Evolutionary conservation across 2,329 filamentous ascomycete genomes (phyloP).

Genomic region (Dactylonectria estremocensis): DNA sequence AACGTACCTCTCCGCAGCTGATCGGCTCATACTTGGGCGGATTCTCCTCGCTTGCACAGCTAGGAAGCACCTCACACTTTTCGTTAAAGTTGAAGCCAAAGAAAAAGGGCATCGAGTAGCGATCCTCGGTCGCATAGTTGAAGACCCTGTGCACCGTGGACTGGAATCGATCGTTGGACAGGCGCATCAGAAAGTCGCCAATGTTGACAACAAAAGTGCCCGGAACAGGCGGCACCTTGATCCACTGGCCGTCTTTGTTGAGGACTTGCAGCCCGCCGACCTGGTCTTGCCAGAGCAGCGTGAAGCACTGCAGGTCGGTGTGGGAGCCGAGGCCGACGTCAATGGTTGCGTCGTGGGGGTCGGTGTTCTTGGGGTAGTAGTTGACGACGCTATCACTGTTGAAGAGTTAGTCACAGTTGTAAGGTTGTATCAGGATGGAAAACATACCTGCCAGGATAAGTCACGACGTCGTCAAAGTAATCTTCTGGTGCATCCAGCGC

Average conservation of each 20-base stretch:
- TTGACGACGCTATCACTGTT: conserved; percentile 21
- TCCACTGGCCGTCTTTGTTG: conserved; percentile 41
- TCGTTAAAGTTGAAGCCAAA: conserved; percentile 69
- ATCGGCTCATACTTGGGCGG: conserved; percentile 67
- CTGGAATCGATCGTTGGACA: conserved; percentile 44
- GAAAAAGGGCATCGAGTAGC: conserved; percentile 71
- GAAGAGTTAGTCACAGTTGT: neutral
- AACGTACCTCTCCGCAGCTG: conserved; percentile 60
- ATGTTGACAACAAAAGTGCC: conserved; percentile 47
- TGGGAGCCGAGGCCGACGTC: conserved; percentile 26
- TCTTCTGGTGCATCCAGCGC: conserved; percentile 67
- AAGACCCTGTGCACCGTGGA: conserved; percentile 64
- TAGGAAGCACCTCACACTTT: conserved; percentile 63
- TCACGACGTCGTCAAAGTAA: conserved; percentile 64
- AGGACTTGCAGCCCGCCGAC: conserved; percentile 50
- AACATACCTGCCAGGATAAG: conserved; percentile 23
- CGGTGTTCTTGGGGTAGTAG: conserved; percentile 27
- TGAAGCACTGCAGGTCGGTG: conserved; percentile 58
- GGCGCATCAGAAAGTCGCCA: conserved; percentile 45
- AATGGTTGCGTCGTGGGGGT: neutral
- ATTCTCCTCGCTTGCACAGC: conserved; percentile 61
- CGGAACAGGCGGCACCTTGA: conserved; percentile 42
- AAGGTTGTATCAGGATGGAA: neutral
- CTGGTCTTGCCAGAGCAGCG: conserved; percentile 55
- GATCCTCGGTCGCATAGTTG: conserved; percentile 57